These are phyloP conservation scores for Mortierella polycephala DNA, from an alignment of 371 early-diverging fungal species.

Conservation along the genomic window DNA sequence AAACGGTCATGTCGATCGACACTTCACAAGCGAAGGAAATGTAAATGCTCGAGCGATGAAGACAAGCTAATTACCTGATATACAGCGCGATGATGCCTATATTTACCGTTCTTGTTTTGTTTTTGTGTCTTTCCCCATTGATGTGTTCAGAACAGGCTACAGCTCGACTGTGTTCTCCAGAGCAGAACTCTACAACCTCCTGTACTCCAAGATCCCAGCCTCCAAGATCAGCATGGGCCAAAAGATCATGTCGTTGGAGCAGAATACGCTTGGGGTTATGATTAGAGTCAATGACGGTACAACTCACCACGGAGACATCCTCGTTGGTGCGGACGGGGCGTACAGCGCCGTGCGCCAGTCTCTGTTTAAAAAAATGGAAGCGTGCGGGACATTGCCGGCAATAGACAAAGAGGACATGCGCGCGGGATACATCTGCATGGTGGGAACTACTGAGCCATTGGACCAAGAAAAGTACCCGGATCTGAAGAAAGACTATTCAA, in stretches of 20 bases:
- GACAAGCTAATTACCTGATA: background rate
- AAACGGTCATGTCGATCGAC: background rate
- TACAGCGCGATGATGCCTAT: background rate
- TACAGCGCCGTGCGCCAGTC: conserved; percentile 26
- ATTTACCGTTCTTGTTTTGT: background rate
- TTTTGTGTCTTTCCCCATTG: background rate
- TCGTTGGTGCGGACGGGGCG: conserved; percentile 32
- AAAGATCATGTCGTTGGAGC: conserved; percentile 7
- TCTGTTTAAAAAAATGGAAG: conserved; percentile 9
- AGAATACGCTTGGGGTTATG: conserved; percentile 5
- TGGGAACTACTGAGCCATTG: conserved; percentile 20
- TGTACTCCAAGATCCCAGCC: conserved; percentile 13
- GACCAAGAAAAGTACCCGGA: conserved; percentile 26
- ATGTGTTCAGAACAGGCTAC: conserved; percentile 5
- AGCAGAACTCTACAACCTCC: conserved; percentile 10
- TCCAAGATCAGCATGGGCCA: conserved; percentile 13
- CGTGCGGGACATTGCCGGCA: background rate
- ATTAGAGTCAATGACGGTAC: conserved; percentile 15
- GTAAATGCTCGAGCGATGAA: background rate
- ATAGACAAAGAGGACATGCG: conserved; percentile 9
- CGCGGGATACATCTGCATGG: conserved; percentile 15
- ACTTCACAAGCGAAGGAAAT: background rate
- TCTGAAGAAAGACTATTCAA: conserved; percentile 8
- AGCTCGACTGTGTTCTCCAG: conserved; percentile 2
- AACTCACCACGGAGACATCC: conserved; percentile 6